Evolutionary conservation across 352 stramenopile species (phyloP), one percentile per base, ranked within the genome.

Genomic region (Phytophthora sansomeana): DNA sequence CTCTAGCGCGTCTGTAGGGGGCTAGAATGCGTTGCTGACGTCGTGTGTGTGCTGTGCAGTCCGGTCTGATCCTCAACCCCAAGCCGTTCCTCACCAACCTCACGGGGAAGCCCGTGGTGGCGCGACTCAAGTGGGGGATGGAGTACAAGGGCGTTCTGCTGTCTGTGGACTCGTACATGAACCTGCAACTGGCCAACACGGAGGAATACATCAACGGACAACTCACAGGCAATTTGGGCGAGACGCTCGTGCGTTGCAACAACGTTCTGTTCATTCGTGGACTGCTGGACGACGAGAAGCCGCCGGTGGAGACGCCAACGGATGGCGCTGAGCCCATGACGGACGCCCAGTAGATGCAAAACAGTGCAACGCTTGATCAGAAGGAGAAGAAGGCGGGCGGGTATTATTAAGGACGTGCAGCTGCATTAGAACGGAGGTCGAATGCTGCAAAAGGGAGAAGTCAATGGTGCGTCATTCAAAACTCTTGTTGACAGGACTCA

Each of bases 101-200:
- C 46, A 98, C 92, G 16, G 98, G 97, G 29, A 98, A 99, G 74
- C 66, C 81, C 17, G 96, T 99, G 35, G 88, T 98, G 67, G 96
- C 99, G 51, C 97, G 98, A 63, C 90, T 99, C 55, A 99, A 99
- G 84, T 99, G 97, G 98, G 97, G 97, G 30, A 98, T 99, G 93
- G 97, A 99, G 82, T 99, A 99, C 82, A 97, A 99, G 77, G 98
- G 91, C 61, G 73, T 95, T 33, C 82, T 97, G 55, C 76, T 97
- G 38, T 98, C 93, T 4, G 92, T 98, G 16, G 98, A 99, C 87
- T 98, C 92, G 48, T 99, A 99, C 87, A 99, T 99, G 97, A 99
- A 99, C 83, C 76, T 99, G 51, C 96, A 99, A 77, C 84, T 99
- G 49, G 83, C 92, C 44, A 92, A 97, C 54, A 98, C 96, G 26